phyloP scores from a whole-genome alignment of 169 alveolate genomes.

The Plasmodium vivax region DNA sequence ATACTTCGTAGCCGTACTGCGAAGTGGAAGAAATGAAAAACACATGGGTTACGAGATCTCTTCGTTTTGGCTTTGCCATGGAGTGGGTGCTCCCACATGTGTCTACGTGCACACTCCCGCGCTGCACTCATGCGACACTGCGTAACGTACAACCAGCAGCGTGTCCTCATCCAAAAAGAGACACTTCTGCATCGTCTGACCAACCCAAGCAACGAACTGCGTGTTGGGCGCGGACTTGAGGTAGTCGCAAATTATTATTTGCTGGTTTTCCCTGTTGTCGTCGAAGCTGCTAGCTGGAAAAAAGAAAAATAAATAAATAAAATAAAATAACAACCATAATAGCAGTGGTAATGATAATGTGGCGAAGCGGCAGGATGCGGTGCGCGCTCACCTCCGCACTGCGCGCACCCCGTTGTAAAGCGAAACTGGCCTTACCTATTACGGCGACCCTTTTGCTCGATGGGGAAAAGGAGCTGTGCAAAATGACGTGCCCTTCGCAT shows the following conservation, averaged over 20 bases:
- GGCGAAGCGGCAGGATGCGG: not conserved
- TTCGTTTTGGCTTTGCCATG: not conserved
- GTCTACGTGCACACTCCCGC: not conserved
- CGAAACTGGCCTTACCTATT: conserved; percentile 11
- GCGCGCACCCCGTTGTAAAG: not conserved
- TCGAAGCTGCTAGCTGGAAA: conserved; percentile 49
- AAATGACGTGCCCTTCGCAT: conserved; percentile 35
- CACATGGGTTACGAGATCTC: not conserved
- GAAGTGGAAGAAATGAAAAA: conserved; percentile 4
- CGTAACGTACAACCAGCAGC: conserved; percentile 43
- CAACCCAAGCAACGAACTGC: conserved; percentile 62
- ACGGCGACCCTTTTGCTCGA: conserved; percentile 56
- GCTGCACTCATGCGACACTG: not conserved
- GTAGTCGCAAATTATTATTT: conserved; percentile 57
- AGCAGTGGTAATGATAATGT: not conserved
- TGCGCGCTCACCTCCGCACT: not conserved
- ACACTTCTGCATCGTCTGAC: conserved; percentile 57
- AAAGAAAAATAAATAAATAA: not conserved
- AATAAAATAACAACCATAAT: not conserved
- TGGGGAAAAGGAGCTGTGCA: conserved; percentile 42
- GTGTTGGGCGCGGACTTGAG: conserved; percentile 19
- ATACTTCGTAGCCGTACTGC: conserved; percentile 64
- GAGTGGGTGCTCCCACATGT: not conserved
- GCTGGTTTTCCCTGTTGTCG: conserved; percentile 26
- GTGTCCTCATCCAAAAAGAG: conserved; percentile 29